Base-by-base conservation (phyloP, 257 asterid genomes). In the Rhazya stricta region DNA sequence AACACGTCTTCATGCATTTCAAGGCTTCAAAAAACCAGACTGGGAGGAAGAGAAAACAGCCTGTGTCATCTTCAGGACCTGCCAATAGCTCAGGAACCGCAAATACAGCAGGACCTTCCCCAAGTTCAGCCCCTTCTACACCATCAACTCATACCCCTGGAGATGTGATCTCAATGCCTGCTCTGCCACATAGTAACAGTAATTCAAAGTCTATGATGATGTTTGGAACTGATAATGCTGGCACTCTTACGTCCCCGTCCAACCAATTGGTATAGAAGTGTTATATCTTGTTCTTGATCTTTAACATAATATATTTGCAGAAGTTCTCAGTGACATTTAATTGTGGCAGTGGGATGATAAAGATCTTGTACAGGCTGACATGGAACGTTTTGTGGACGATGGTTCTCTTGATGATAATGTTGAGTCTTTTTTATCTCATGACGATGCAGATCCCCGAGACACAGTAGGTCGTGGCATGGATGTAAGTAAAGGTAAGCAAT, bases 41-140 rank as follows among this genome's bases (percentile, higher is more conserved):
- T 19, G 99, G 97, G 51, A 89, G 98, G 82, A 95, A 95, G 83
- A 86, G 99, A 80, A 95, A 92, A 86, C 98, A 92, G 76, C 91
- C 96, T 0, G 94, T 82, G 8, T 80, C 97, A 74, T 95, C 99
- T 76, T 92, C 99, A 10, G 97, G 99, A 36, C 98, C 96, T 13
- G 98, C 97, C 34, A 95, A 95, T 81, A 95, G 99, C 87, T 86
- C 99, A 5, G 99, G 99, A 71, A 95, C 99, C 53, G 97, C 93
- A 45, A 95, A 95, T 85, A 95, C 99, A 0, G 96, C 99, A 29
- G 99, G 97, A 56, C 99, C 98, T 10, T 95, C 99, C 75, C 99
- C 99, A 67, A 88, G 99, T 85, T 95, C 99, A 19, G 97, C 98
- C 60, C 99, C 99, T 71, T 95, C 99, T 30, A 95, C 99, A 13